These are phyloP conservation scores for Telfairia occidentalis DNA, from an alignment of 331 rosid species.

Conservation along the genomic window DNA sequence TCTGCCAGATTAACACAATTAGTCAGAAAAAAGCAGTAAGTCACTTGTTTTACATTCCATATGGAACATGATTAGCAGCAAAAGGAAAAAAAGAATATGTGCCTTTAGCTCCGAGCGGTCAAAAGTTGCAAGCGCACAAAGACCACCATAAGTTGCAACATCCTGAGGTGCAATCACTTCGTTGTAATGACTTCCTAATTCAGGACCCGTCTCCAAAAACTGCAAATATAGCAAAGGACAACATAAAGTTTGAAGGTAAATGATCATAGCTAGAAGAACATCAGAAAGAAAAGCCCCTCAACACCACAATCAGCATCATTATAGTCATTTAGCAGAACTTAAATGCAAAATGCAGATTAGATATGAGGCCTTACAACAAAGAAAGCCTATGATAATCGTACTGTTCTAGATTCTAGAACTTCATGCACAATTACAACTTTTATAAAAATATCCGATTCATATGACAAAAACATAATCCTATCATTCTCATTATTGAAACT, in stretches of 20 bases:
- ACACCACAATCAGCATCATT: neutral
- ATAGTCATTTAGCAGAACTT: neutral
- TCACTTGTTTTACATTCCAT: neutral
- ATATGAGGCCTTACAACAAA: neutral
- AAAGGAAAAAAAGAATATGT: conserved; percentile 22
- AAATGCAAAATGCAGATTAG: neutral
- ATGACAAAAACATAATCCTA: neutral
- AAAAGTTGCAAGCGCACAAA: conserved; percentile 95
- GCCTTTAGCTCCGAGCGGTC: conserved; percentile 91
- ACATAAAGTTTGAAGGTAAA: neutral
- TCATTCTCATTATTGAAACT: neutral
- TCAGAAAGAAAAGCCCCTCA: neutral
- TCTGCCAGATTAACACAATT: conserved; percentile 39
- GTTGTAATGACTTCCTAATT: conserved; percentile 64
- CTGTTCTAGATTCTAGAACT: neutral
- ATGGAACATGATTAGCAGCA: conserved; percentile 1
- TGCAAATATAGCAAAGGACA: conserved; percentile 21
- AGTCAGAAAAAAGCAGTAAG: conserved; percentile 19
- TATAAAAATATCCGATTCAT: neutral
- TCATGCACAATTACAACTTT: neutral
- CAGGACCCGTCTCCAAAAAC: conserved; percentile 82
- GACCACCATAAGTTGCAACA: conserved; percentile 97
- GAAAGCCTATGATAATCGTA: neutral
- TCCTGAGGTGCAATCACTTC: conserved; percentile 96
- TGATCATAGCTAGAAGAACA: neutral